Percentiles rank a stretch among this genome's conserved stretches.
Conservation (phyloP, 257 asterid species). For the Solanum etuberosum region DNA sequence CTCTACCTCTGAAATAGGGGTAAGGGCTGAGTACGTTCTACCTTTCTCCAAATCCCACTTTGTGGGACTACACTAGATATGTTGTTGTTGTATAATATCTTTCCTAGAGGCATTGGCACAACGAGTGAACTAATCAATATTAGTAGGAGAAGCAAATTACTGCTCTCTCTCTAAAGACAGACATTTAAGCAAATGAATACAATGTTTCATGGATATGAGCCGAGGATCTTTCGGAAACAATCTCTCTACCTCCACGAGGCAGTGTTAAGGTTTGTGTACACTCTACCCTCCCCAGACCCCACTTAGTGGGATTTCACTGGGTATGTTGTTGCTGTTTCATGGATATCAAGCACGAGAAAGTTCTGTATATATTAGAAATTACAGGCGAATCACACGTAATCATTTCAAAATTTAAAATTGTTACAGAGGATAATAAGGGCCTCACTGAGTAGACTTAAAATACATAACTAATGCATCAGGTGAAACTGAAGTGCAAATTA, state of each 20-base stretch:
- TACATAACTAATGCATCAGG: background rate
- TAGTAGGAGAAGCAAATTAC: background rate
- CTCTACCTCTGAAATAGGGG: background rate
- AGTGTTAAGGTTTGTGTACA: too few species aligned
- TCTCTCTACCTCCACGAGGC: too few species aligned
- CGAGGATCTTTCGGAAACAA: too few species aligned
- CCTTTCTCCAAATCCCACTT: too few species aligned
- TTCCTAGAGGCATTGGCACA: background rate
- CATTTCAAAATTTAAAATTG: background rate
- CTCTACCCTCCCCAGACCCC: too few species aligned
- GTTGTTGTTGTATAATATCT: background rate
- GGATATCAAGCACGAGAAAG: background rate
- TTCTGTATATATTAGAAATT: background rate
- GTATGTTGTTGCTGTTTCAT: background rate
- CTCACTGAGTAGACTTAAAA: background rate
- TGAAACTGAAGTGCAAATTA: background rate
- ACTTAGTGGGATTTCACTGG: too few species aligned
- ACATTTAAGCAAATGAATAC: background rate
- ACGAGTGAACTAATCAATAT: background rate
- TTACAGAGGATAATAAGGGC: background rate
- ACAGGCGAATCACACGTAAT: background rate
- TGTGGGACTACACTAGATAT: background rate
- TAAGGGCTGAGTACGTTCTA: background rate
- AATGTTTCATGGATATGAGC: background rate
- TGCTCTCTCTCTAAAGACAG: background rate